These are phyloP conservation scores for Tritrichomonas foetus DNA, from an alignment of 208 protist species.

Conservation along the genomic window DNA sequence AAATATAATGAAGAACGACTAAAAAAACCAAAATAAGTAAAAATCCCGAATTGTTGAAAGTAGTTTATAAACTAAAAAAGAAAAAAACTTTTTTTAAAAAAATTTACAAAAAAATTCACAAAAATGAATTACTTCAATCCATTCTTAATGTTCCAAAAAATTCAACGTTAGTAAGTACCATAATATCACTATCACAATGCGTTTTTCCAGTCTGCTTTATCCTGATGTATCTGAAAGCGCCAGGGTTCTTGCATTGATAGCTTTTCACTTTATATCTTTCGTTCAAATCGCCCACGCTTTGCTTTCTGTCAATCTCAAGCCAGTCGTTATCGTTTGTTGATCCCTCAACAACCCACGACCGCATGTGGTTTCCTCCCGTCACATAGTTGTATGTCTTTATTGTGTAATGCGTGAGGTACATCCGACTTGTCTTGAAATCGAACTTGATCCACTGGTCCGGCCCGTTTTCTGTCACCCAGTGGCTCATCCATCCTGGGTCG, in stretches of 20 bases:
- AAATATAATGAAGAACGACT: too few relatives aligned
- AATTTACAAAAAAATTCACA: too few relatives aligned
- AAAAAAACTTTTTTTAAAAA: too few relatives aligned
- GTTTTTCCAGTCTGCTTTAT: neutral
- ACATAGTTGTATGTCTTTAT: conserved; percentile 26
- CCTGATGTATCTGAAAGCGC: neutral
- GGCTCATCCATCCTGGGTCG: neutral
- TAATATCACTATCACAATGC: neutral
- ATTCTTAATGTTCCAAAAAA: neutral
- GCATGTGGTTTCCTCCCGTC: neutral
- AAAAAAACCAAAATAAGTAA: too few relatives aligned
- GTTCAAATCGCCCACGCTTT: neutral
- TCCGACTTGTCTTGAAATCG: neutral
- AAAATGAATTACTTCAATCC: too few relatives aligned
- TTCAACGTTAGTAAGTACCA: neutral
- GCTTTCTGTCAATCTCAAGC: neutral
- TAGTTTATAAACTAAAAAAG: too few relatives aligned
- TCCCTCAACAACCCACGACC: neutral
- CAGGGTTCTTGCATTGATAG: neutral
- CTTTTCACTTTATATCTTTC: neutral
- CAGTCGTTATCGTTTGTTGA: conserved; percentile 12
- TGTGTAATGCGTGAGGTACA: neutral
- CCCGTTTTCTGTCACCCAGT: neutral
- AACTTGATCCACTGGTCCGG: conserved; percentile 32
- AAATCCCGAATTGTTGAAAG: too few relatives aligned